Conservation (phyloP, 2,329 filamentous ascomycete species). For the Botrytis sinoallii region DNA sequence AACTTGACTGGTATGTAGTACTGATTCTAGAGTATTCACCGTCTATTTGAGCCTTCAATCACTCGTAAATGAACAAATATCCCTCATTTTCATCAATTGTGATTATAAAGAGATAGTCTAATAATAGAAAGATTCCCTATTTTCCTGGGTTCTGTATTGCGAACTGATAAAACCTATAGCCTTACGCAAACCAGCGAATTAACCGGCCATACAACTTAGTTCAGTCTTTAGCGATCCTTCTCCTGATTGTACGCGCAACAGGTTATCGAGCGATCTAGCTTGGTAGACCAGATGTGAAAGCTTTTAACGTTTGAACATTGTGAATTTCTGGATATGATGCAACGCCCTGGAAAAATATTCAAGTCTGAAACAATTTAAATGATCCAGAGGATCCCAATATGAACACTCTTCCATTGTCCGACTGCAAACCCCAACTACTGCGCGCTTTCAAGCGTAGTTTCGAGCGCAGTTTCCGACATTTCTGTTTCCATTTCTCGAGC, state of each 20-base stretch:
- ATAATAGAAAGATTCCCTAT: not conserved
- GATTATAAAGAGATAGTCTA: not conserved
- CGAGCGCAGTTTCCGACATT: not conserved
- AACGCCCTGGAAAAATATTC: not conserved
- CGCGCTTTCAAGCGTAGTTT: not conserved
- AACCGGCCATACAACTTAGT: not conserved
- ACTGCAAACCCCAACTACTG: fast-evolving
- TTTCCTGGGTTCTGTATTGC: not conserved
- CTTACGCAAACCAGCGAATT: not conserved
- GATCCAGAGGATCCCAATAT: not conserved
- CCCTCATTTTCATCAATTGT: too few species aligned
- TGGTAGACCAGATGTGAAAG: not conserved
- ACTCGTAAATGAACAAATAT: too few species aligned
- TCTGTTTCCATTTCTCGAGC: not conserved
- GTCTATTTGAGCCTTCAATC: not conserved
- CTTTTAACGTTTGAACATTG: not conserved
- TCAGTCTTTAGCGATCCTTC: not conserved
- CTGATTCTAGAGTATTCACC: not conserved
- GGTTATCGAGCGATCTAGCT: fast-evolving
- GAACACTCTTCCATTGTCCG: not conserved
- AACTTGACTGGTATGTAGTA: not conserved
- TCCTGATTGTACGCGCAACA: not conserved
- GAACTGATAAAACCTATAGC: not conserved
- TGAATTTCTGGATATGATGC: not conserved
- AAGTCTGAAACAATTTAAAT: not conserved